A percentile compares a stretch with the other conserved stretches of the same genome.
phyloP scores from a whole-genome alignment of 164 flowering plant genomes.

The Dillenia turbinata region DNA sequence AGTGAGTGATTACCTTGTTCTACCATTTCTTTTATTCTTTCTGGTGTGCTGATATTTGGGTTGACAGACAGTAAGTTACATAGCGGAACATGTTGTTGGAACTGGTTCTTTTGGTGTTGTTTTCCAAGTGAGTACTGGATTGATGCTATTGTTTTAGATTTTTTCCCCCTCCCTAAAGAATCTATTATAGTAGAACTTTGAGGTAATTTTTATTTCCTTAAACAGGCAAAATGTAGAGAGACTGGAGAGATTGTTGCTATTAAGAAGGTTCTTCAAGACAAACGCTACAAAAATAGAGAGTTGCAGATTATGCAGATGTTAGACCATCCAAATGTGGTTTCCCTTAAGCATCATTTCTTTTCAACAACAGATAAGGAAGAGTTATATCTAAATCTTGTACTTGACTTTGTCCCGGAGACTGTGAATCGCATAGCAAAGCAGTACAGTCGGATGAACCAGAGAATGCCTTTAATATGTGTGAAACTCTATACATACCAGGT shows the following conservation, averaged over 20 bases:
- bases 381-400: slow-evolving; percentile 84
- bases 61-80: slow-evolving; percentile 71
- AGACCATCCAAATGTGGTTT: slow-evolving; percentile 92
- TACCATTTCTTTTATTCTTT: not conserved
- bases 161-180: not conserved
- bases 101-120: slow-evolving; percentile 97
- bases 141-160: not conserved
- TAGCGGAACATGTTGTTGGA: slow-evolving; percentile 94
- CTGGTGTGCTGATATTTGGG: slow-evolving; percentile 11
- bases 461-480: slow-evolving; percentile 86
- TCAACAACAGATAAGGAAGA: slow-evolving; percentile 93
- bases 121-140: slow-evolving; percentile 55
- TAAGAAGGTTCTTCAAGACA: slow-evolving; percentile 96
- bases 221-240: slow-evolving; percentile 92
- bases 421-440: slow-evolving; percentile 81
- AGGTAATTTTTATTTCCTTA: slow-evolving; percentile 7
- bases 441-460: slow-evolving; percentile 73
- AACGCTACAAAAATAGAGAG: slow-evolving; percentile 95
- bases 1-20: too few relatives aligned
- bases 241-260: slow-evolving; percentile 96
- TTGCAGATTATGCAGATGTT: slow-evolving; percentile 96
- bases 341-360: slow-evolving; percentile 83
- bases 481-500: slow-evolving; percentile 95
- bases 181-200: slow-evolving; percentile 1
- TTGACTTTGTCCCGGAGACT: slow-evolving; percentile 93